phyloP scores from a whole-genome alignment of 225 moss, liverwort and hornwort genomes.

The Ulota crispa region DNA sequence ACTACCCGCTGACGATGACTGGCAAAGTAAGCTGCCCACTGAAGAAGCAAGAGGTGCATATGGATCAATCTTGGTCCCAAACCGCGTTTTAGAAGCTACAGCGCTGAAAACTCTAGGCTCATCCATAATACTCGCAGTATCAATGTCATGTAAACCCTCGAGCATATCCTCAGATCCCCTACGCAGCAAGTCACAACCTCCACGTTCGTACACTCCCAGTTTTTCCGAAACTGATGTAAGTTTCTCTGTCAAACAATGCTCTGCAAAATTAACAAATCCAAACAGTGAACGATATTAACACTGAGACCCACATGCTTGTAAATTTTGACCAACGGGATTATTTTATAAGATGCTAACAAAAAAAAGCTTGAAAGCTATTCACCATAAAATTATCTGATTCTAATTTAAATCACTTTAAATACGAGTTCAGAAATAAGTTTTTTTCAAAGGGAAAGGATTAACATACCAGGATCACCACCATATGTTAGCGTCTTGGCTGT shows the following conservation, averaged over 20 bases:
- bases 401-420: not conserved
- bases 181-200: slow-evolving; percentile 62
- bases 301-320: not conserved
- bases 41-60: slow-evolving; percentile 59
- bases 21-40: slow-evolving; percentile 50
- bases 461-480: slow-evolving; percentile 51
- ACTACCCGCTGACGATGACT: slow-evolving; percentile 83
- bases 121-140: slow-evolving; percentile 90
- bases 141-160: slow-evolving; percentile 93
- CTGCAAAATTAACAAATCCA: slow-evolving; percentile 27
- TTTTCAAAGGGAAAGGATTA: not conserved
- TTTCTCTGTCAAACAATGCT: slow-evolving; percentile 45
- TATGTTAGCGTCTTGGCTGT: slow-evolving; percentile 50
- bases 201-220: slow-evolving; percentile 51
- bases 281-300: slow-evolving; percentile 8
- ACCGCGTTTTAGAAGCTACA: slow-evolving; percentile 79
- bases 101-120: slow-evolving; percentile 75
- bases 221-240: slow-evolving; percentile 54
- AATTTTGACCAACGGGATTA: not conserved
- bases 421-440: not conserved
- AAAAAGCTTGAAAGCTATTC: not conserved
- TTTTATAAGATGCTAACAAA: not conserved
- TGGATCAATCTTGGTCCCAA: slow-evolving; percentile 72
- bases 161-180: slow-evolving; percentile 95
- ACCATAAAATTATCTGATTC: slow-evolving; percentile 9